A percentile compares a stretch with the other conserved stretches of the same genome.
Conservation (phyloP, 805 yeast genomes). For the Zygosaccharomyces kombuchaensis region DNA sequence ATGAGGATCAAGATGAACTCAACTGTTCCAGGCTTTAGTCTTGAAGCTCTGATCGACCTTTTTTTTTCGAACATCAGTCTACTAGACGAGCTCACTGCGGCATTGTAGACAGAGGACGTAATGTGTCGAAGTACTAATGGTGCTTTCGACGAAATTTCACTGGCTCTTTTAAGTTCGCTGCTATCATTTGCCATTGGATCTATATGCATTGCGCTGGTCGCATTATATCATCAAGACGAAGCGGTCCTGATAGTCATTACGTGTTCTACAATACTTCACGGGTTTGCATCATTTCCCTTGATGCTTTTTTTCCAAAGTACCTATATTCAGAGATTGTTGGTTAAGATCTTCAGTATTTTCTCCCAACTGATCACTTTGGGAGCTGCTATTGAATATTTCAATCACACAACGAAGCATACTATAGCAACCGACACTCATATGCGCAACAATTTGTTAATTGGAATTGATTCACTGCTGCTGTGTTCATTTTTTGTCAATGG, state of each 20-base stretch:
- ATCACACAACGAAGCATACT: slow-evolving; percentile 11
- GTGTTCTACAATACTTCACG: slow-evolving; percentile 22
- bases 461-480: slow-evolving; percentile 20
- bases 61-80: not conserved
- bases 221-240: slow-evolving; percentile 17
- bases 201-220: slow-evolving; percentile 20
- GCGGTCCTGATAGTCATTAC: slow-evolving; percentile 25
- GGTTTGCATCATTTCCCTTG: slow-evolving; percentile 12
- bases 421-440: slow-evolving; percentile 3
- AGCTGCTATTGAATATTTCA: slow-evolving; percentile 21
- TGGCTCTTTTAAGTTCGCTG: slow-evolving; percentile 11
- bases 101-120: slow-evolving; percentile 1
- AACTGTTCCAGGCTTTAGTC: not conserved
- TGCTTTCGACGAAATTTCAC: slow-evolving; percentile 5
- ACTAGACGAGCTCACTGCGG: not conserved
- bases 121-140: slow-evolving; percentile 4
- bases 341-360: slow-evolving; percentile 5
- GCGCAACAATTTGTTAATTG: slow-evolving; percentile 16
- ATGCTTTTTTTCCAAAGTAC: not conserved
- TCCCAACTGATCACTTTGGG: slow-evolving; percentile 21
- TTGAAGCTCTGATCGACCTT: not conserved
- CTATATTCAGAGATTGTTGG: not conserved
- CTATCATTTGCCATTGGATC: slow-evolving; percentile 24
- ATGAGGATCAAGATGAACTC: not conserved
- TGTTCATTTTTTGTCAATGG: slow-evolving; percentile 25